These are phyloP conservation scores for Exophiala spinifera DNA, from an alignment of 2,329 filamentous ascomycete genomes.

Conservation along the genomic window DNA sequence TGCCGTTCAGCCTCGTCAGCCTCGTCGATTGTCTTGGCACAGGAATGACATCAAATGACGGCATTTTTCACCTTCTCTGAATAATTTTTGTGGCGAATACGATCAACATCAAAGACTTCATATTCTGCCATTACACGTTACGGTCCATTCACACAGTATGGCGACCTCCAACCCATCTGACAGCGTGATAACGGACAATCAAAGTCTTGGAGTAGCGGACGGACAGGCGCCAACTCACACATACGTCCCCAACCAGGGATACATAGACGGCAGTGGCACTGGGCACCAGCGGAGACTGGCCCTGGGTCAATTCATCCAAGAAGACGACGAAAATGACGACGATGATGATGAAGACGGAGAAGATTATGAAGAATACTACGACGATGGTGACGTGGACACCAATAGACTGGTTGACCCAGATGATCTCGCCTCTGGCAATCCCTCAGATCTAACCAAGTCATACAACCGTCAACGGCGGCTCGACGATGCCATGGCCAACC, in stretches of 20 bases:
- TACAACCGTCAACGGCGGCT: constrained; percentile 81
- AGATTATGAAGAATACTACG: constrained; percentile 56
- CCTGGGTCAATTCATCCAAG: constrained; percentile 30
- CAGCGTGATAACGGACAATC: not conserved
- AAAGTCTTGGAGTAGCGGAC: constrained; percentile 39
- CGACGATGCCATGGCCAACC: constrained; percentile 51
- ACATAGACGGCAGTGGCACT: constrained; percentile 37
- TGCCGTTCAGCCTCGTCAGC: too few species aligned
- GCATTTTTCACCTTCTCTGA: not conserved
- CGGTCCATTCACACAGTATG: not conserved
- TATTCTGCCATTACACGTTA: not conserved
- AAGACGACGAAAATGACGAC: constrained; percentile 29
- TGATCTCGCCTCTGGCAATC: constrained; percentile 55
- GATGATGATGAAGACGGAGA: constrained; percentile 47
- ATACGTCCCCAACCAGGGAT: constrained; percentile 50
- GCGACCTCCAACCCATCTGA: not conserved
- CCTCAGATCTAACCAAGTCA: constrained; percentile 72
- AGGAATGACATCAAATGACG: constrained; percentile 3
- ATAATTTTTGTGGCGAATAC: not conserved
- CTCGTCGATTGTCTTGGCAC: not conserved
- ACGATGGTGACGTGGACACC: constrained; percentile 58
- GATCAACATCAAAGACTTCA: not conserved
- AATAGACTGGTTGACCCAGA: constrained; percentile 56
- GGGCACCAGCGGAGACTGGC: constrained; percentile 31
- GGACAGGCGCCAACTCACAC: constrained; percentile 47